A percentile compares a stretch with the other conserved stretches of the same genome.
Evolutionary conservation across 805 yeast species (phyloP).

Genomic region (Nakazawaea anatomiae): DNA sequence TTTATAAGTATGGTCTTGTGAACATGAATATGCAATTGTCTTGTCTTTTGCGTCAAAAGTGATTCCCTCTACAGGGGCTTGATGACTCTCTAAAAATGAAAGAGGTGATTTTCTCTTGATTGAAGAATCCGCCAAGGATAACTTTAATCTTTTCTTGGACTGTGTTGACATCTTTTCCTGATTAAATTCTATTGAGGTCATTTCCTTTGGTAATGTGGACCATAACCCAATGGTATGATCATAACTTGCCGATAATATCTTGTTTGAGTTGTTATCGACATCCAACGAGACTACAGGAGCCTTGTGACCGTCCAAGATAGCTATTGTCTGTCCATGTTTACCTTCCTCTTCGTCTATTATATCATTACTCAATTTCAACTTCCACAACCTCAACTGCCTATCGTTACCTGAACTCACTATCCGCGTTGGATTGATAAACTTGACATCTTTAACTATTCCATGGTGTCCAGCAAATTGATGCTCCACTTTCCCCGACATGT

Average conservation of each 20-base stretch:
- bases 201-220: constrained; percentile 83
- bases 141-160: constrained; percentile 80
- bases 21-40: constrained; percentile 86
- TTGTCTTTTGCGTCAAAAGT: constrained; percentile 66
- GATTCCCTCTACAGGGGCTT: constrained; percentile 83
- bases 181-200: constrained; percentile 52
- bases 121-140: constrained; percentile 71
- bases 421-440: constrained; percentile 71
- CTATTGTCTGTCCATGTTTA: constrained; percentile 63
- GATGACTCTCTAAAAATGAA: constrained; percentile 72
- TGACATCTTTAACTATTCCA: constrained; percentile 78
- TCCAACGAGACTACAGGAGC: constrained; percentile 79
- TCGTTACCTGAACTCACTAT: constrained; percentile 86
- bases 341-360: constrained; percentile 32
- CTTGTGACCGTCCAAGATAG: constrained; percentile 84
- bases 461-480: constrained; percentile 84
- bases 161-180: constrained; percentile 55
- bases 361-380: constrained; percentile 40
- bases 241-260: constrained; percentile 79
- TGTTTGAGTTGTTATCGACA: constrained; percentile 43
- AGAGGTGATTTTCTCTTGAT: constrained; percentile 80
- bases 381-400: constrained; percentile 86
- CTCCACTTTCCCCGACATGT: constrained; percentile 71
- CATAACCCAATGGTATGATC: constrained; percentile 80
- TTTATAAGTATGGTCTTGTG: constrained; percentile 91